phyloP scores from a whole-genome alignment of 805 yeast genomes.

The Candida morakotiae region DNA sequence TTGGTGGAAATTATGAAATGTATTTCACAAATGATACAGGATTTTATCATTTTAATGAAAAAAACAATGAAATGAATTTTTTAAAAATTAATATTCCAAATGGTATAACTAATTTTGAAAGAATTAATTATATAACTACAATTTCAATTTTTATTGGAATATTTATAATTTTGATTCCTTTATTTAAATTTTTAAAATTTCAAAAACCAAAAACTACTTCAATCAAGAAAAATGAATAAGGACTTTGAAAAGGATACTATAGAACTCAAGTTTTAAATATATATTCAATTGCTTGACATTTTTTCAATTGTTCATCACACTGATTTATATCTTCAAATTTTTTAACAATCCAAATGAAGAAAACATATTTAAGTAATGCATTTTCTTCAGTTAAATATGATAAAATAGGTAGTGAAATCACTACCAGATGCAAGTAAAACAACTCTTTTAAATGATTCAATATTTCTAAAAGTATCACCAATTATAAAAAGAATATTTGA shows the following conservation, averaged over 20 bases:
- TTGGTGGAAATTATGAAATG: constrained; percentile 27
- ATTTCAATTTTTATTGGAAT: constrained; percentile 8
- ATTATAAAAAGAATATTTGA: too few species aligned
- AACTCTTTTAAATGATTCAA: constrained; percentile 40
- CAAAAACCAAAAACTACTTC: not conserved
- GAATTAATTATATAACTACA: constrained; percentile 8
- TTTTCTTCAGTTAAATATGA: constrained; percentile 18
- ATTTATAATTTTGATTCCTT: constrained; percentile 2
- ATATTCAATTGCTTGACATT: too few species aligned
- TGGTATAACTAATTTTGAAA: constrained; percentile 8
- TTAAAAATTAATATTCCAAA: constrained; percentile 7
- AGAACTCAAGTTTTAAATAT: too few species aligned
- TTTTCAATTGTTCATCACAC: constrained; percentile 34
- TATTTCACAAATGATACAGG: constrained; percentile 38
- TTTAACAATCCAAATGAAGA: constrained; percentile 45
- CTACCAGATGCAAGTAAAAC: constrained; percentile 45
- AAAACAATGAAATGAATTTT: not conserved
- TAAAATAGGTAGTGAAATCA: constrained; percentile 51
- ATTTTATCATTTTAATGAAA: constrained; percentile 26
- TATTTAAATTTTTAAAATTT: constrained; percentile 5
- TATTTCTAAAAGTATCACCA: constrained; percentile 49
- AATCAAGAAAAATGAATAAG: constrained; percentile 5
- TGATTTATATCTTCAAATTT: constrained; percentile 30
- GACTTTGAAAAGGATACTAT: too few species aligned
- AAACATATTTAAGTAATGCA: constrained; percentile 17